Conservation (phyloP, 305 asterid genomes). For the Fraxinus sp. region DNA sequence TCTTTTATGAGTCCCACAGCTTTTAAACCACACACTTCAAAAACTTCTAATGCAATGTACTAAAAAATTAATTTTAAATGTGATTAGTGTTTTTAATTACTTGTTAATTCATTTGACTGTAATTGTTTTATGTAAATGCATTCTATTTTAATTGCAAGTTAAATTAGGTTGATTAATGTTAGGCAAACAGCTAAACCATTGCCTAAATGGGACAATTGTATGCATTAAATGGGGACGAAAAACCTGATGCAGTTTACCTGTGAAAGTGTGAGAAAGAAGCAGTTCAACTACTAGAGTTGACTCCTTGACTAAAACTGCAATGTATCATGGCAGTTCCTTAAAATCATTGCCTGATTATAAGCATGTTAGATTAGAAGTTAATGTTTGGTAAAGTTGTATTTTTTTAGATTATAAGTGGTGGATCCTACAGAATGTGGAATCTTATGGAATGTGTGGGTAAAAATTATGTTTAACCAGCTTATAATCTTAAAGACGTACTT, state of each 20-base stretch:
- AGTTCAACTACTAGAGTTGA: slow-evolving; percentile 51
- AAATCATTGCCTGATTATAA: background rate
- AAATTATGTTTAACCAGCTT: background rate
- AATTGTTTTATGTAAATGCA: background rate
- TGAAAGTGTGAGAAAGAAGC: slow-evolving; percentile 32
- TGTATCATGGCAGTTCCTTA: background rate
- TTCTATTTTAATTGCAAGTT: background rate
- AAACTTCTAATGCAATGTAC: too few relatives aligned
- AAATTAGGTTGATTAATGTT: slow-evolving; percentile 14
- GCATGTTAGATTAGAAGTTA: background rate
- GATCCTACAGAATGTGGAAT: background rate
- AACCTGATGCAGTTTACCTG: slow-evolving; percentile 38
- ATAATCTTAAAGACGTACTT: background rate
- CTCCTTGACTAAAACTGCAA: slow-evolving; percentile 40
- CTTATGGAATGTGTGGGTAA: background rate
- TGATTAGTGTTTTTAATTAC: background rate
- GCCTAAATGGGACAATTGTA: slow-evolving; percentile 24
- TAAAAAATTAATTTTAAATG: background rate
- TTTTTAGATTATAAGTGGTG: background rate
- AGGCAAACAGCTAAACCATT: slow-evolving; percentile 39
- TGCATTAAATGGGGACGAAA: slow-evolving; percentile 1
- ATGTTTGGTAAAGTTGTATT: background rate
- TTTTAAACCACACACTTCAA: too few relatives aligned
- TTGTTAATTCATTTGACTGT: background rate
- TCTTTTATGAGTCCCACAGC: too few relatives aligned